These are phyloP conservation scores for Danielozyma ontarioensis DNA, from an alignment of 805 yeast species.

Conservation along the genomic window DNA sequence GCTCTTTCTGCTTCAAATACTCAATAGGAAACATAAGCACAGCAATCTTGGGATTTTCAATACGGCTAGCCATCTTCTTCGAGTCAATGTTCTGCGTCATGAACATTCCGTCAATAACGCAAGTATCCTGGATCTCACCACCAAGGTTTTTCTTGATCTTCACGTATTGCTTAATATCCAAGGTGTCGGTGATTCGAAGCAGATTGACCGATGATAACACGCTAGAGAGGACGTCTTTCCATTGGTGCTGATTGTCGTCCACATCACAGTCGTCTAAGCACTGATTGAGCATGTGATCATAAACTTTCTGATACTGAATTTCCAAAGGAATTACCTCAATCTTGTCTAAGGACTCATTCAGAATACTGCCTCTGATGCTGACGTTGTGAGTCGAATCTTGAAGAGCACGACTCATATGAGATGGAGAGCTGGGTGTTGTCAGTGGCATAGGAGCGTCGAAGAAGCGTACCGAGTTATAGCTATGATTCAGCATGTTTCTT, in stretches of 20 bases:
- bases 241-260: slow-evolving; percentile 38
- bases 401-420: not conserved
- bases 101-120: slow-evolving; percentile 69
- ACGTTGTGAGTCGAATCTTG: not conserved
- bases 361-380: too few relatives aligned
- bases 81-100: slow-evolving; percentile 81
- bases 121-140: slow-evolving; percentile 56
- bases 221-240: slow-evolving; percentile 52
- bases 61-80: slow-evolving; percentile 64
- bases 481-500: slow-evolving; percentile 17
- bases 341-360: not conserved
- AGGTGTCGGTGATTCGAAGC: slow-evolving; percentile 64
- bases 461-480: slow-evolving; percentile 1
- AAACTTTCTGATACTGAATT: slow-evolving; percentile 32
- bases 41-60: slow-evolving; percentile 69
- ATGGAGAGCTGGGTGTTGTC: not conserved
- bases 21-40: slow-evolving; percentile 87
- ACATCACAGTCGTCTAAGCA: slow-evolving; percentile 58
- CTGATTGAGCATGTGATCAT: slow-evolving; percentile 52
- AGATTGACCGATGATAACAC: slow-evolving; percentile 52
- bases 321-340: slow-evolving; percentile 2
- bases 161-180: slow-evolving; percentile 84
- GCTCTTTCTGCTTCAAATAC: slow-evolving; percentile 70
- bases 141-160: slow-evolving; percentile 85
- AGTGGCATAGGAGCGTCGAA: not conserved